Base-by-base conservation (phyloP, 805 yeast genomes). In the Yarrowia sp. region DNA sequence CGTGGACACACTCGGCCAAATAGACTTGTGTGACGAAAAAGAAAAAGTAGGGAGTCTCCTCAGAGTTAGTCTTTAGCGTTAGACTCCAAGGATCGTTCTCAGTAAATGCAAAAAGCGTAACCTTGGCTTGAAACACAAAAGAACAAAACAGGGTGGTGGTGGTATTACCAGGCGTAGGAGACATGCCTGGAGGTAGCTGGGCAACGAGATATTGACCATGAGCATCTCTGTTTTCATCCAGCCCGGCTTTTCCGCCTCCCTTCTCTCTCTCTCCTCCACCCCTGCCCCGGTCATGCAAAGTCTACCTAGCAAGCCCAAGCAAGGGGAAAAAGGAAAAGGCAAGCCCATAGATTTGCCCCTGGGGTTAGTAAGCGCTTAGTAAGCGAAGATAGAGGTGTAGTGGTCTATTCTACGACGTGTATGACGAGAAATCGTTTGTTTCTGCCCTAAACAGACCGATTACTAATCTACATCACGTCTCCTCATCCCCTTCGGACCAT, bases 1-100 rank as follows among this genome's bases (percentile, higher is more conserved):
- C 36, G 42, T 35, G 52, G 52, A 56, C 64, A 56, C 63, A 45
- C 65, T 59, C 65, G 65, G 65, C 35, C 65, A 59, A 45, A 43
- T 59, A 59, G 65, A 41, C 42, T 59, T 59, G 49, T 56, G 22
- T 14, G 16, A 56, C 49, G 64, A 56, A 43, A 56, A 56, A 41
- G 64, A 42, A 42, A 52, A 56, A 42, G 26, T 45, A 43, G 35
- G 42, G 41, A 16, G 19, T 8, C 19, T 12, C 38, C 10, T 32
- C 15, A 41, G 15, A 11, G 36, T 56, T 56, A 56, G 38, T 4
- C 40, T 56, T 56, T 42, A n/a, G 49, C 40, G 11, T 48, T 48
- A 48, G 16, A 22, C 52, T 48, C 52, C 52, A 48, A 48, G 53
- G 45, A 53, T 38, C 45, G 59, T 53, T 53, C 59, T 8, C 19